Evolutionary conservation across 805 yeast genomes (phyloP), one percentile per base, ranked within the genome.

Genomic region (Ascoidea tarda): DNA sequence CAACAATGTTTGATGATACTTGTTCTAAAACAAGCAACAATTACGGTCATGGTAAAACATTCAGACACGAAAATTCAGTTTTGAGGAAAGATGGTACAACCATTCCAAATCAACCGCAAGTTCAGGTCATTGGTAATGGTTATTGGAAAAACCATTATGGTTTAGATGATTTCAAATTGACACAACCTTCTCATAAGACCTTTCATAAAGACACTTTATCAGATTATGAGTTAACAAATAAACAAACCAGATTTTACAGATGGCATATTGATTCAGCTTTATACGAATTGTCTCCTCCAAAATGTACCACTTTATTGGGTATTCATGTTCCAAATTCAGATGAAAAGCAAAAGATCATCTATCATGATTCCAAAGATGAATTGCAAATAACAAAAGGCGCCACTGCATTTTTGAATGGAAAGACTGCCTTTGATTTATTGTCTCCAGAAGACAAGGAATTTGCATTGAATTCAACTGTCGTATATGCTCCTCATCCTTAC

Each of bases 231-330:
- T 76, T 83, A 57, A 76, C 72, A 45, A 69, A 71, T 6, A 62
- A 77, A 32, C 78, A 81, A 51, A 88, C 96, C 2, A 75, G 95
- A 60, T 88, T 82, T 66, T 88, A 87, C 76, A 78, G 96, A 69
- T 88, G 96, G 96, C 96, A 88, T 68, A 87, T 88, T 58, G 96
- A 88, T 66, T 82, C 93, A 44, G 96, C 96, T 5, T 74, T 88
- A 46, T 88, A 88, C 61, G 95, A 79, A 45, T 75, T 87, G 59
- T 79, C 90, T 14, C 96, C 96, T 33, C 96, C 96, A 33, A 78
- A 84, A 59, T 85, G 83, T 45, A 88, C 96, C 12, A 87, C 96
- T 1, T 73, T 88, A 56, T 72, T 88, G 51, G 96, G 96, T 4
- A 79, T 88, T 57, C 77, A 81, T 61, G 91, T 86, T 14, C 96